These are phyloP conservation scores for Stachybotrys elegans DNA, from an alignment of 2,329 filamentous ascomycete genomes.

Conservation along the genomic window DNA sequence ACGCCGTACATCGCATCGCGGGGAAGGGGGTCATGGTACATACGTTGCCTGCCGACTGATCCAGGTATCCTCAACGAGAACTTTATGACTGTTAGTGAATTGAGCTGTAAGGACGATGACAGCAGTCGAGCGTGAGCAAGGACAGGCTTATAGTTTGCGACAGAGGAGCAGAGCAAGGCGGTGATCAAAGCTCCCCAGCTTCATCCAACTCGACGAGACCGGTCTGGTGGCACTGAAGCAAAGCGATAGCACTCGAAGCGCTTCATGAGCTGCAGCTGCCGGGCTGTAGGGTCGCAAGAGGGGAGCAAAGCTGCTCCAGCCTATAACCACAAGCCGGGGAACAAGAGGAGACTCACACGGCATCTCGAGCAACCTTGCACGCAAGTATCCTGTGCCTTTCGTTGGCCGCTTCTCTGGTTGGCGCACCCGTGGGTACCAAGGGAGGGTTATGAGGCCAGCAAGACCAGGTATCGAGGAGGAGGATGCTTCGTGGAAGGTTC, in stretches of 20 bases:
- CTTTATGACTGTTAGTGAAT: slow-evolving; percentile 18
- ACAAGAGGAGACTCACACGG: slow-evolving; percentile 27
- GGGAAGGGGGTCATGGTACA: slow-evolving; percentile 9
- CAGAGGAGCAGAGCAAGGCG: background rate
- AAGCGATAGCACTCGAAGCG: no score
- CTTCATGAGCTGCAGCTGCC: no score
- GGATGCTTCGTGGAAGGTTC: no score
- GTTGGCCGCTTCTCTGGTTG: no score
- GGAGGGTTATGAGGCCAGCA: no score
- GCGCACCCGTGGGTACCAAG: no score
- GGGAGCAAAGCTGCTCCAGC: background rate
- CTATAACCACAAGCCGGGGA: slow-evolving; percentile 7
- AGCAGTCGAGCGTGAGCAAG: background rate
- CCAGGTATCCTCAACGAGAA: slow-evolving; percentile 34
- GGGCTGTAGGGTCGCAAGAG: background rate
- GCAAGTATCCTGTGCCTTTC: no score
- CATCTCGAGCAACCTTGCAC: slow-evolving; percentile 22
- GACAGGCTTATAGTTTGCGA: background rate
- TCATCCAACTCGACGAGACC: no score
- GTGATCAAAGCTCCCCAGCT: background rate
- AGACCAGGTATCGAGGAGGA: no score
- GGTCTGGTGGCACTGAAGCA: no score
- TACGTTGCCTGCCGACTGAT: slow-evolving; percentile 34
- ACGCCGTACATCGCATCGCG: slow-evolving; percentile 3
- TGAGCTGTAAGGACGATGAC: background rate